Evolutionary conservation across 2,329 filamentous ascomycete species (phyloP).

Genomic region (Tolypocladium tundrense): DNA sequence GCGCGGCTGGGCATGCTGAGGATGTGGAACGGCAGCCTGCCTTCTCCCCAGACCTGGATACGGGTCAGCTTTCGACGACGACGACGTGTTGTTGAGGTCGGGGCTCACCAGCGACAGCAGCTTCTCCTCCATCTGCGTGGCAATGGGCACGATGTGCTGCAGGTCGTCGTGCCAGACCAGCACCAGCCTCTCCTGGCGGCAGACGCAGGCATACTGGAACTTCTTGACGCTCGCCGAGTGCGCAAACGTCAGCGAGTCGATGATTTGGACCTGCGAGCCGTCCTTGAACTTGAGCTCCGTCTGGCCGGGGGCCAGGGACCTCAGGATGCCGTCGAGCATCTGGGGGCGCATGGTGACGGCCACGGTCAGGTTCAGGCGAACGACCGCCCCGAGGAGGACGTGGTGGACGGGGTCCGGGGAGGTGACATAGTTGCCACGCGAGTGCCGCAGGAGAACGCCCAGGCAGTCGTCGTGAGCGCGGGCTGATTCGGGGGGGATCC

Average conservation of each 20-base stretch:
- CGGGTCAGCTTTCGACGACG: background rate
- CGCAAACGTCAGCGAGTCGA: slow-evolving; percentile 28
- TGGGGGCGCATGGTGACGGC: slow-evolving; percentile 39
- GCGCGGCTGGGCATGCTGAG: slow-evolving; percentile 8
- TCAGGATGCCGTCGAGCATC: slow-evolving; percentile 33
- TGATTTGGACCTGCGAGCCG: slow-evolving; percentile 33
- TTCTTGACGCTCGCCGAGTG: slow-evolving; percentile 28
- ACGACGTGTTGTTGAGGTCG: background rate
- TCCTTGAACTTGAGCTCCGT: slow-evolving; percentile 29
- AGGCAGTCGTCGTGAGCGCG: slow-evolving; percentile 11
- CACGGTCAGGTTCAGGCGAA: slow-evolving; percentile 32
- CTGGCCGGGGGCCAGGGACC: slow-evolving; percentile 27
- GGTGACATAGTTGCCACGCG: slow-evolving; percentile 29
- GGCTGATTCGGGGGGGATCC: slow-evolving; percentile 13
- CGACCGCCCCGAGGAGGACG: slow-evolving; percentile 28
- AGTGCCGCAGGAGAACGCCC: slow-evolving; percentile 27
- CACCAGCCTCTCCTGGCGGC: slow-evolving; percentile 28
- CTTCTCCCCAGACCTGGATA: slow-evolving; percentile 15
- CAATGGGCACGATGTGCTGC: slow-evolving; percentile 27
- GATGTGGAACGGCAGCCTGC: slow-evolving; percentile 6
- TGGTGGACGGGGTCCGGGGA: slow-evolving; percentile 27
- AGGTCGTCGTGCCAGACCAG: slow-evolving; percentile 33
- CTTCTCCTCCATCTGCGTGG: slow-evolving; percentile 21
- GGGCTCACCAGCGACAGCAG: slow-evolving; percentile 14
- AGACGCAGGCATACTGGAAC: slow-evolving; percentile 31